Conservation (phyloP, 306 rosid species). For the Albizia julibrissin region DNA sequence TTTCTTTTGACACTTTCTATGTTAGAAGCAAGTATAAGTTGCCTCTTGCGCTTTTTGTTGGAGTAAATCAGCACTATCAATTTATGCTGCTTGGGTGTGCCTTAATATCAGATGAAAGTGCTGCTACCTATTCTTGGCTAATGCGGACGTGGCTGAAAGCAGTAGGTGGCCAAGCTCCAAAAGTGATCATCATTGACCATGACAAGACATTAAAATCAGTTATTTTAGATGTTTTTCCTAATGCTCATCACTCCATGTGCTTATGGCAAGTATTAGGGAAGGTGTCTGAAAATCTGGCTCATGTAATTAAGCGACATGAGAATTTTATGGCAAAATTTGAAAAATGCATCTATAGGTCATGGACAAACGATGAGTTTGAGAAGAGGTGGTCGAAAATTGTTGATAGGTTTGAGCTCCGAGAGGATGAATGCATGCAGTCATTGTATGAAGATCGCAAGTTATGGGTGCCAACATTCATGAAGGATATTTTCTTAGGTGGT, state of each 20-base stretch:
- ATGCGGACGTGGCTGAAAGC: constrained; percentile 85
- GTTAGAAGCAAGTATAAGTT: constrained; percentile 85
- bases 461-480: constrained; percentile 89
- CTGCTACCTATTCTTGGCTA: constrained; percentile 72
- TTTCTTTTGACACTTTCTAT: constrained; percentile 84
- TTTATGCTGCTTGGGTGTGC: constrained; percentile 95
- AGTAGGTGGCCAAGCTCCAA: constrained; percentile 87
- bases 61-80: constrained; percentile 96
- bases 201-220: constrained; percentile 79
- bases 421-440: constrained; percentile 74
- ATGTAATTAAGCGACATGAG: constrained; percentile 67
- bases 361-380: constrained; percentile 83
- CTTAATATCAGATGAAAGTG: constrained; percentile 83
- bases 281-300: constrained; percentile 81
- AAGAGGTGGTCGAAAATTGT: constrained; percentile 83
- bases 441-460: constrained; percentile 77
- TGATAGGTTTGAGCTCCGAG: constrained; percentile 77
- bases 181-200: constrained; percentile 80
- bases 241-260: constrained; percentile 62
- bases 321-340: constrained; percentile 85
- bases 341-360: constrained; percentile 81
- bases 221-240: constrained; percentile 70
- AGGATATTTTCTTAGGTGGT: constrained; percentile 79
- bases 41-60: constrained; percentile 94
- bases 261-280: constrained; percentile 90